phyloP scores from a whole-genome alignment of 164 flowering plant species.

The Protea cynaroides region DNA sequence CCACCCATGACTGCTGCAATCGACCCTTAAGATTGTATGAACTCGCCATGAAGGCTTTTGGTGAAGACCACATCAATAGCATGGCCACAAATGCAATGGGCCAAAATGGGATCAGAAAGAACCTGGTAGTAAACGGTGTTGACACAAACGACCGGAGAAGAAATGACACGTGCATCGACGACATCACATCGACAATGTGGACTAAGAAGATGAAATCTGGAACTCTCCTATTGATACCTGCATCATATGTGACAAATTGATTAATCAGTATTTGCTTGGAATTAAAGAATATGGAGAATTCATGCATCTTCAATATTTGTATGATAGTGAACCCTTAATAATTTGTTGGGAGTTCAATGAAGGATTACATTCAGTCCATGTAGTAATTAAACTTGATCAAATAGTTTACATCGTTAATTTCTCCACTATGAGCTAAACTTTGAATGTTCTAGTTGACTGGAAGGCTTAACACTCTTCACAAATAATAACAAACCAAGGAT shows the following conservation, averaged over 20 bases:
- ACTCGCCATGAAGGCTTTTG: constrained; percentile 53
- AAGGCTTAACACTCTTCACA: too few species aligned
- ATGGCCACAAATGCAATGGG: constrained; percentile 36
- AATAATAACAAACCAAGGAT: too few species aligned
- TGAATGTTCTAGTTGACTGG: too few species aligned
- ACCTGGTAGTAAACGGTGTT: constrained; percentile 36
- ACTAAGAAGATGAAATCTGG: constrained; percentile 90
- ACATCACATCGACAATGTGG: constrained; percentile 63
- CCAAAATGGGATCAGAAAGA: constrained; percentile 54
- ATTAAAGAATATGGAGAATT: too few species aligned
- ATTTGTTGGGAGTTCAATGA: too few species aligned
- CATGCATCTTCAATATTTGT: too few species aligned
- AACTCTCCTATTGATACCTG: constrained; percentile 40
- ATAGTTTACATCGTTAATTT: too few species aligned
- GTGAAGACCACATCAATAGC: constrained; percentile 62
- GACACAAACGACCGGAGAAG: constrained; percentile 49
- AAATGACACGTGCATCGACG: constrained; percentile 66
- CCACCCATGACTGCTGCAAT: constrained; percentile 71
- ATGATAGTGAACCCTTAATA: too few species aligned
- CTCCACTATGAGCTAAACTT: too few species aligned
- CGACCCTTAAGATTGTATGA: constrained; percentile 57
- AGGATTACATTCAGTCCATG: too few species aligned
- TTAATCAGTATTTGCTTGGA: neutral
- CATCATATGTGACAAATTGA: neutral
- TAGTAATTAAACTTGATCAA: too few species aligned